These are phyloP conservation scores for Peniophora sp. DNA, from an alignment of 1,284 basidiomycete species.

Conservation along the genomic window DNA sequence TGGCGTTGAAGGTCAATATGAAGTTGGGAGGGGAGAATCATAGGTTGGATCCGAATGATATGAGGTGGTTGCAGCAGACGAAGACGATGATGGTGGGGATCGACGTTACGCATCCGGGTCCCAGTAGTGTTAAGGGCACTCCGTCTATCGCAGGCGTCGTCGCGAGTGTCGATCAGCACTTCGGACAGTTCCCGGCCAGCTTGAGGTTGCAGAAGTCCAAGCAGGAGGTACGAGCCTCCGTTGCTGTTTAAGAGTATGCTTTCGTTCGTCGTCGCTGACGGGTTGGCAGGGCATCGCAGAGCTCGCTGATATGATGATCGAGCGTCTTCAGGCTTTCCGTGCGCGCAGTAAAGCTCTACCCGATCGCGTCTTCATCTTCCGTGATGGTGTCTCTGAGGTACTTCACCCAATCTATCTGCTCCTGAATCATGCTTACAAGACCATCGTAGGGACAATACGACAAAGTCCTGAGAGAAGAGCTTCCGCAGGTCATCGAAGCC, in stretches of 20 bases:
- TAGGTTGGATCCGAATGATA: slow-evolving; percentile 42
- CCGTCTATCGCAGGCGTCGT: slow-evolving; percentile 77
- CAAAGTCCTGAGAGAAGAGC: slow-evolving; percentile 47
- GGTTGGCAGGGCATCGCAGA: slow-evolving; percentile 53
- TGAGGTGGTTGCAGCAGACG: slow-evolving; percentile 55
- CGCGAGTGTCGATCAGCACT: slow-evolving; percentile 56
- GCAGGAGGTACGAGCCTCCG: slow-evolving; percentile 52
- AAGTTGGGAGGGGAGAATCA: slow-evolving; percentile 79
- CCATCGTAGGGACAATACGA: slow-evolving; percentile 55
- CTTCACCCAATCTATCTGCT: slow-evolving; percentile 10
- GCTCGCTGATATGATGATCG: slow-evolving; percentile 57
- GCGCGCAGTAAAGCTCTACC: slow-evolving; percentile 47
- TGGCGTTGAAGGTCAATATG: slow-evolving; percentile 57
- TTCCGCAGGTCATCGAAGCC: slow-evolving; percentile 46
- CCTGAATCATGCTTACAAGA: neutral
- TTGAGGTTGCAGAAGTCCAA: slow-evolving; percentile 54
- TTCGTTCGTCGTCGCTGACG: neutral
- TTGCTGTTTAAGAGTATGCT: neutral
- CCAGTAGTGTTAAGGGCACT: slow-evolving; percentile 45
- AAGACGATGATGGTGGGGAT: slow-evolving; percentile 77
- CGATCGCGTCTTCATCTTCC: slow-evolving; percentile 59
- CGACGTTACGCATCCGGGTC: slow-evolving; percentile 70
- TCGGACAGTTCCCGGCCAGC: slow-evolving; percentile 66
- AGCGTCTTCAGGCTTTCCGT: slow-evolving; percentile 54
- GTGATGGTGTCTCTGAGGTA: slow-evolving; percentile 72